Conservation (phyloP, 2,329 filamentous ascomycete species). For the Penicillium sp. region DNA sequence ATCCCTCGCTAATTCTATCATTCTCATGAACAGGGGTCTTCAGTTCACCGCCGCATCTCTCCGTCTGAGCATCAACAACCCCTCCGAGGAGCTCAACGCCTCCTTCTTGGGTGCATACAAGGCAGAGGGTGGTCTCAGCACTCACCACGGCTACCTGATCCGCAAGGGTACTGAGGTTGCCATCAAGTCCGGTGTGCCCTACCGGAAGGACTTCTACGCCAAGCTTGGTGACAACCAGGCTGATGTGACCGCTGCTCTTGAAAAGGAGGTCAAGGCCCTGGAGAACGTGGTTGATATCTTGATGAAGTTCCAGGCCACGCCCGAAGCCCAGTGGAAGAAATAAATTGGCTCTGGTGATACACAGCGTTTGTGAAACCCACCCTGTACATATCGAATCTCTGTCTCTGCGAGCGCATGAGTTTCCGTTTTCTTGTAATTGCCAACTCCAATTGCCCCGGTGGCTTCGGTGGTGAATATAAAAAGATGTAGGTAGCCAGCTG, state of each 20-base stretch:
- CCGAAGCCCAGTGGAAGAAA: slow-evolving; percentile 55
- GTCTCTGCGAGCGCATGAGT: slow-evolving; percentile 23
- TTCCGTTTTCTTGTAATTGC: not conserved
- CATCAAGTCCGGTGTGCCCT: slow-evolving; percentile 90
- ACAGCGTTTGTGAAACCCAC: not conserved
- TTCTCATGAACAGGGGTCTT: slow-evolving; percentile 66
- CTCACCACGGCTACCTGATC: slow-evolving; percentile 83
- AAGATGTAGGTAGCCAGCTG: not conserved
- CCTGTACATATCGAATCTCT: slow-evolving; percentile 31
- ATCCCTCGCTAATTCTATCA: not conserved
- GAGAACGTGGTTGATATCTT: slow-evolving; percentile 79
- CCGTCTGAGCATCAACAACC: slow-evolving; percentile 71
- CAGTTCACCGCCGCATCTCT: slow-evolving; percentile 91
- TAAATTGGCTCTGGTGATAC: slow-evolving; percentile 14
- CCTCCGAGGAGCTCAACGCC: slow-evolving; percentile 73
- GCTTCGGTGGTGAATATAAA: not conserved
- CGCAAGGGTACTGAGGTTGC: slow-evolving; percentile 85
- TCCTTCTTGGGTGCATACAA: slow-evolving; percentile 85
- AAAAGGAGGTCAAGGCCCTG: slow-evolving; percentile 73
- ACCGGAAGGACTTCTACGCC: slow-evolving; percentile 88
- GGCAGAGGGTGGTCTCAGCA: slow-evolving; percentile 2
- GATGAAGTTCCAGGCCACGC: slow-evolving; percentile 62
- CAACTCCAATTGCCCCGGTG: not conserved
- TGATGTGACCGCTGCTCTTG: slow-evolving; percentile 67
- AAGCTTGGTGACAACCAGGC: slow-evolving; percentile 66